These are phyloP conservation scores for Fallopia convolvulus DNA, from an alignment of 148 eudicot species.

Conservation along the genomic window DNA sequence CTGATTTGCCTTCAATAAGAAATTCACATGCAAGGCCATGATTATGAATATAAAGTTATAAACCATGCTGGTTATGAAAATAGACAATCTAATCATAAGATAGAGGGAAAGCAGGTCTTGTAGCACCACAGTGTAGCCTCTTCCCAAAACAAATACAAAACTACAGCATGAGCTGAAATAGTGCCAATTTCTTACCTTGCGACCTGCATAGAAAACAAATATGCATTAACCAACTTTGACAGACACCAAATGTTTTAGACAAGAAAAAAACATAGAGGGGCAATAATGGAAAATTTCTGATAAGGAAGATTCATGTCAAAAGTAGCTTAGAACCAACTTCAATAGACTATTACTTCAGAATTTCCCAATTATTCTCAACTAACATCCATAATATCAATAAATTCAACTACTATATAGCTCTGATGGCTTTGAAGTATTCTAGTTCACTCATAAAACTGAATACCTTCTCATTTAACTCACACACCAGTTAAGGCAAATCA, in stretches of 20 bases:
- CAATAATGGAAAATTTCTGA: background rate
- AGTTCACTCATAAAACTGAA: background rate
- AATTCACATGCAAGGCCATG: constrained; percentile 2
- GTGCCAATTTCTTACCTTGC: constrained; percentile 44
- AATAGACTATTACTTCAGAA: background rate
- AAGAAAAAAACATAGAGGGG: background rate
- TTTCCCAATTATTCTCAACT: background rate
- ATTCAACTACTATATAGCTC: background rate
- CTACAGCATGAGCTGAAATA: background rate
- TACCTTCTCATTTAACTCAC: background rate
- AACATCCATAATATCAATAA: background rate
- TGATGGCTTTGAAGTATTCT: background rate
- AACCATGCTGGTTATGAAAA: background rate
- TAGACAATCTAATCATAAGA: background rate
- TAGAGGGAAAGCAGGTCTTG: background rate
- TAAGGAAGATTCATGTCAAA: background rate
- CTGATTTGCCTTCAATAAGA: constrained; percentile 56
- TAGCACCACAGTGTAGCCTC: background rate
- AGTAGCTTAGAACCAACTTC: background rate
- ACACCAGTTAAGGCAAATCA: background rate
- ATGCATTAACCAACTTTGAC: background rate
- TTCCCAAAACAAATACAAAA: background rate
- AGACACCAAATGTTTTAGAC: background rate
- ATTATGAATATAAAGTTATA: background rate
- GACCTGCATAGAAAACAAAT: constrained; percentile 48